These are phyloP conservation scores for Magnusiomyces paraingens DNA, from an alignment of 1,139 yeast species.

Conservation along the genomic window DNA sequence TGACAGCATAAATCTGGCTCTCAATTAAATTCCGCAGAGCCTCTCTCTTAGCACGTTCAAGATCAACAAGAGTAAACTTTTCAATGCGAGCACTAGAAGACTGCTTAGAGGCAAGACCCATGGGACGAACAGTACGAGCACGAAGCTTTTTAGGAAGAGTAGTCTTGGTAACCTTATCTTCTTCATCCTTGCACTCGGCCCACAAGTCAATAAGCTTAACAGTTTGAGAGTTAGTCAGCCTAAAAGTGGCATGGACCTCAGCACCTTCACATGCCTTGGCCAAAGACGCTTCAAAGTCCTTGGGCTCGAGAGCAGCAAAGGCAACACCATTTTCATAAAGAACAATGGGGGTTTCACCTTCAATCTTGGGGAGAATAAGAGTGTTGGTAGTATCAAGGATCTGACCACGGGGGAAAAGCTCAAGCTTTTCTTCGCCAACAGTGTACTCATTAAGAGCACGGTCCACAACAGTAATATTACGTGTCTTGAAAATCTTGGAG, in stretches of 20 bases:
- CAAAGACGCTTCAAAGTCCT: conserved; percentile 22
- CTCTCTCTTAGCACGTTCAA: conserved; percentile 29
- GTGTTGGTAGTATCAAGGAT: conserved; percentile 22
- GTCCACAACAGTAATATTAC: conserved; percentile 57
- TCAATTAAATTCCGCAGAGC: conserved; percentile 33
- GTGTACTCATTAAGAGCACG: conserved; percentile 38
- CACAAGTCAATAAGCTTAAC: conserved; percentile 24
- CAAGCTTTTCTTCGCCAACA: conserved; percentile 15
- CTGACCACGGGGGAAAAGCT: conserved; percentile 31
- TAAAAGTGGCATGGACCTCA: conserved; percentile 17
- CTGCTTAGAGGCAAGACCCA: conserved; percentile 29
- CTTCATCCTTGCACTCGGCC: conserved; percentile 16
- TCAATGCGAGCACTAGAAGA: conserved; percentile 26
- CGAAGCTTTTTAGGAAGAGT: conserved; percentile 1
- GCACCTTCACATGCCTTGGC: conserved; percentile 14
- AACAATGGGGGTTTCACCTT: conserved; percentile 29
- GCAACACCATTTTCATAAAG: conserved; percentile 50
- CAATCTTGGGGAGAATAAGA: conserved; percentile 10
- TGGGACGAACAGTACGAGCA: conserved; percentile 24
- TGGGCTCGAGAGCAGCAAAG: conserved; percentile 35
- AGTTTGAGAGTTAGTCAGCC: conserved; percentile 23
- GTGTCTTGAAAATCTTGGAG: conserved; percentile 54
- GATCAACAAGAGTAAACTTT: conserved; percentile 27
- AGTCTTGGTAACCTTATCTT: background rate
- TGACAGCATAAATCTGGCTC: conserved; percentile 30